Base-by-base conservation (phyloP, 2,329 filamentous ascomycete genomes). In the Chrysoporthe puriensis region DNA sequence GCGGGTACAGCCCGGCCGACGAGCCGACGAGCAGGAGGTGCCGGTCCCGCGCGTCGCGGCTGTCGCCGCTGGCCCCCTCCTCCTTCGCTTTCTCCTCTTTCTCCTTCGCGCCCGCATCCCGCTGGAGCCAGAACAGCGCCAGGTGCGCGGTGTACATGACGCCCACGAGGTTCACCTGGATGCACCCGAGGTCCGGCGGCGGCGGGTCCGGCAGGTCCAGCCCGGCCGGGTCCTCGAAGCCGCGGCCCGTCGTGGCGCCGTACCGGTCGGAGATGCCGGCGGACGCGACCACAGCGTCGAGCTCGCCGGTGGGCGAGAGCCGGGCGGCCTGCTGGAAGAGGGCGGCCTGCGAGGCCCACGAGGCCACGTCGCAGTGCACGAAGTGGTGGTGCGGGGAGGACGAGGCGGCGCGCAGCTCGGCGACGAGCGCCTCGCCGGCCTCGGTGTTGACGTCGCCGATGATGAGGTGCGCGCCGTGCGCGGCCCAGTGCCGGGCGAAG, bases 201-300 rank as follows among this genome's bases (percentile, higher is more conserved):
- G 76, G 73, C 1, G 83, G 79, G 40, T 84, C 80, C 21, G 75
- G 75, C 67, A 81, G 78, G 50, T 84, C 77, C 66, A 80, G 77
- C 34, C 70, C 71, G 16, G 34, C 56, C 0, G 85, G 85, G 57
- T 75, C 71, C 74, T 88, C 86, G 69, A 90, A 84, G 5, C 70
- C 69, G 7, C 73, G 71, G 40, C 75, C 73, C 1, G 74, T 72
- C 26, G 74, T 71, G 57, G 66, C 66, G n/a, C 72, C 68, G 43
- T 76, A 62, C 43, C 75, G 74, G 48, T 83, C 82, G 54, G 82
- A 80, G 71, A 91, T 85, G 59, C 90, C 90, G 0, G 90, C 90
- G 73, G 90, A 91, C 69, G 89, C 88, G 58, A 91, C 86, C 4
- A 91, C 88, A 26, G 83, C 80, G 76, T 91, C 88, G 70, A 91